Evolutionary conservation across 2,329 filamentous ascomycete genomes (phyloP).

Genomic region (Rasamsonia emersonii): DNA sequence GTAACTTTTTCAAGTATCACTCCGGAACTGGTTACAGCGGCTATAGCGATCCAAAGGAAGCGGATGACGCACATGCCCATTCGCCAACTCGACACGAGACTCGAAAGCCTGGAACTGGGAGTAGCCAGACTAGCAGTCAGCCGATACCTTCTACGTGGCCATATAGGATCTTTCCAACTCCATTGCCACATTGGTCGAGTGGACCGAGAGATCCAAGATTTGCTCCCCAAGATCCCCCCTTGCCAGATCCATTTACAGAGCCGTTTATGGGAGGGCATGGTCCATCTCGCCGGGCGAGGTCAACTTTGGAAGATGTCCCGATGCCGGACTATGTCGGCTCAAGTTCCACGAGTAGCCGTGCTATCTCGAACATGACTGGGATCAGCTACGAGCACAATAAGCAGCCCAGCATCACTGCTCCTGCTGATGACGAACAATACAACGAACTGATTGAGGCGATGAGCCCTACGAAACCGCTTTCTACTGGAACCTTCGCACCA

Average conservation of each 20-base stretch:
- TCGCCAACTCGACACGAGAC: conserved; percentile 44
- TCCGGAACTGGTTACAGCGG: conserved; percentile 11
- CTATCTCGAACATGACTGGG: conserved; percentile 33
- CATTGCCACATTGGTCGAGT: conserved; percentile 17
- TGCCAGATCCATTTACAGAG: conserved; percentile 35
- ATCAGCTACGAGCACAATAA: conserved; percentile 36
- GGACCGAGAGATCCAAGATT: conserved; percentile 19
- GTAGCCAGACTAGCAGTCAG: conserved; percentile 14
- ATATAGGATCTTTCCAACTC: conserved; percentile 22
- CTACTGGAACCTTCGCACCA: conserved; percentile 21
- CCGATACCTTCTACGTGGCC: conserved; percentile 19
- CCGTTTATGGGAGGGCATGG: conserved; percentile 21
- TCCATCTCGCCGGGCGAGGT: conserved; percentile 22
- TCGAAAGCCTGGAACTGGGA: conserved; percentile 13
- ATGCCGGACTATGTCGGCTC: conserved; percentile 42
- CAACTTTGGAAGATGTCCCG: conserved; percentile 36
- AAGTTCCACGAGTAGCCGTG: conserved; percentile 31
- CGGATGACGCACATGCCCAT: conserved; percentile 52
- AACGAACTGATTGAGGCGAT: conserved; percentile 28
- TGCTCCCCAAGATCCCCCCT: conserved; percentile 19
- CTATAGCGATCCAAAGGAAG: conserved; percentile 33
- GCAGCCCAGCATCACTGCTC: conserved; percentile 24
- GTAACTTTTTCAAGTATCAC: conserved; percentile 28
- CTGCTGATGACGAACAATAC: conserved; percentile 29
- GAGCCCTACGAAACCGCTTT: conserved; percentile 24